Conservation (phyloP, 2,329 filamentous ascomycete species). For the Aciculosporium take region DNA sequence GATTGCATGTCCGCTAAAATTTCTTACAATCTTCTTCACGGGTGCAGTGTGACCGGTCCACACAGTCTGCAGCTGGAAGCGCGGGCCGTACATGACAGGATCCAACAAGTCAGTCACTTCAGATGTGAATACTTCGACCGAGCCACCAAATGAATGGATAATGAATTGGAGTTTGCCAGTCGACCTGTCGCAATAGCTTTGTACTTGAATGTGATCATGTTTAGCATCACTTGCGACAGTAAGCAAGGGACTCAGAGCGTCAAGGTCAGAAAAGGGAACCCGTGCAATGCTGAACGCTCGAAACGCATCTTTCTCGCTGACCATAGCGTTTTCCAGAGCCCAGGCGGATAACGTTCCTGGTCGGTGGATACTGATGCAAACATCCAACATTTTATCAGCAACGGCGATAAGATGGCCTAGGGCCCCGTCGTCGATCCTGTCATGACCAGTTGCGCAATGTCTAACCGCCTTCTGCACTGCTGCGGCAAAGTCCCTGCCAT, state of each 20-base stretch:
- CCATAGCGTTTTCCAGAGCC: constrained; percentile 77
- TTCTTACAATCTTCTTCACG: constrained; percentile 76
- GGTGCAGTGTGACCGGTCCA: constrained; percentile 77
- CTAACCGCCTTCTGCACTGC: constrained; percentile 67
- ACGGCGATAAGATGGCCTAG: constrained; percentile 76
- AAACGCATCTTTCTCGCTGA: constrained; percentile 47
- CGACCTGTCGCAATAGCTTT: constrained; percentile 54
- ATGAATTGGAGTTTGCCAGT: constrained; percentile 57
- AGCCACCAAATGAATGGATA: constrained; percentile 73
- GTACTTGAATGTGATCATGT: constrained; percentile 47
- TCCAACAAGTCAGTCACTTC: constrained; percentile 71
- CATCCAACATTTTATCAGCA: constrained; percentile 71
- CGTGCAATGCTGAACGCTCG: constrained; percentile 80
- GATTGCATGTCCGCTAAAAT: constrained; percentile 64
- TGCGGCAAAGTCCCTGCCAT: constrained; percentile 63
- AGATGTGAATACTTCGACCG: constrained; percentile 67
- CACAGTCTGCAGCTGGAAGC: constrained; percentile 47
- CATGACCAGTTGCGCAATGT: constrained; percentile 35
- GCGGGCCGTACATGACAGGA: constrained; percentile 43
- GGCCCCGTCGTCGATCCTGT: constrained; percentile 52
- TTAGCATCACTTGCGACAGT: constrained; percentile 6
- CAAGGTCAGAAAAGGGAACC: constrained; percentile 44
- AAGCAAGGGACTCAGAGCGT: constrained; percentile 26
- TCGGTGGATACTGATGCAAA: constrained; percentile 77
- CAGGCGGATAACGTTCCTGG: constrained; percentile 78